Percentiles rank a stretch among this genome's conserved stretches.
Evolutionary conservation across 352 stramenopile genomes (phyloP).

Genomic region (Phytopythium cucurbitacearum): DNA sequence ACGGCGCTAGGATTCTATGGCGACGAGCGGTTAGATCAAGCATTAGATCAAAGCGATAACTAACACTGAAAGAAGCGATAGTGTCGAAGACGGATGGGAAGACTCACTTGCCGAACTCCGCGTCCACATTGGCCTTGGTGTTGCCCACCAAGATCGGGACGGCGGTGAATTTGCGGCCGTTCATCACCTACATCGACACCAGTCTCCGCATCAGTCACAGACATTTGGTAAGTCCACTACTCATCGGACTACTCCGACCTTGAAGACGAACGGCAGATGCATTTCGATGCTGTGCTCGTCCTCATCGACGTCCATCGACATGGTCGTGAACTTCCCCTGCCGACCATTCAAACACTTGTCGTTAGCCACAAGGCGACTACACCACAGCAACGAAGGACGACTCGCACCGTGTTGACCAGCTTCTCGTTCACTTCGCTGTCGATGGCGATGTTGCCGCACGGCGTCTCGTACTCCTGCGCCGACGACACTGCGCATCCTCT

Average conservation of each 20-base stretch:
- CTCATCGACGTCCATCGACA: constrained; percentile 90
- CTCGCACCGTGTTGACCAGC: constrained; percentile 73
- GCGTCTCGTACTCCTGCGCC: constrained; percentile 90
- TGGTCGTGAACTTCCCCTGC: constrained; percentile 70
- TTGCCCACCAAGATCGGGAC: constrained; percentile 96
- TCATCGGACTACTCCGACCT: no score
- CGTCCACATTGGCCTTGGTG: constrained; percentile 81
- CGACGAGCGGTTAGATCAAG: background rate
- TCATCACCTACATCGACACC: constrained; percentile 43
- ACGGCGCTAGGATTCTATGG: constrained; percentile 85
- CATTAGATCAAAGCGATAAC: no score
- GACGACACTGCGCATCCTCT: constrained; percentile 82
- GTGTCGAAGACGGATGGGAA: background rate
- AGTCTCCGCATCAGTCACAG: background rate
- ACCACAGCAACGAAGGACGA: background rate
- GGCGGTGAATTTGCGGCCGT: constrained; percentile 77
- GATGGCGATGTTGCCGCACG: constrained; percentile 91
- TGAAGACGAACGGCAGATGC: constrained; percentile 94
- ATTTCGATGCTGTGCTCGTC: constrained; percentile 97
- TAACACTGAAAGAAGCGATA: background rate
- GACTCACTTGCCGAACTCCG: constrained; percentile 78
- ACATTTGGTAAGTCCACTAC: no score
- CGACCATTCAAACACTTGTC: background rate
- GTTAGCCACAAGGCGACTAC: background rate
- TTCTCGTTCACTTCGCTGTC: constrained; percentile 88